A percentile compares a stretch with the other conserved stretches of the same genome.
Evolutionary conservation across 2,329 filamentous ascomycete genomes (phyloP).

Genomic region (Arthrobotrys iridis): DNA sequence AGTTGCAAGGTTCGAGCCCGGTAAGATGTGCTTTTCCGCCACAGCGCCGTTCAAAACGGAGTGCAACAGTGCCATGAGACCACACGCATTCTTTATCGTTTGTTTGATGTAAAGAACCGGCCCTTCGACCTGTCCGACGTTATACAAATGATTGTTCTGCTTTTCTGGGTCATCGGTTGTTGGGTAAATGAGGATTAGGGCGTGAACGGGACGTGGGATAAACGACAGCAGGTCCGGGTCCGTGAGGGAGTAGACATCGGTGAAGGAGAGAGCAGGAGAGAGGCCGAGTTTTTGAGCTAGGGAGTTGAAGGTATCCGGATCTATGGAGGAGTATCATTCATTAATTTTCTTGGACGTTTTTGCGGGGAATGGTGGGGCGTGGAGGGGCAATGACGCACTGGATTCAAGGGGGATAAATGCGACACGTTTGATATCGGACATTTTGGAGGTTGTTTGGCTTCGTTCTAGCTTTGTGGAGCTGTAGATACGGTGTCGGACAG

Average conservation of each 20-base stretch:
- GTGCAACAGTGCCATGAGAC: slow-evolving; percentile 87
- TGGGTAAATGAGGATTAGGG: slow-evolving; percentile 91
- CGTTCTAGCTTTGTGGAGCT: not conserved
- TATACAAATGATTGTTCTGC: slow-evolving; percentile 61
- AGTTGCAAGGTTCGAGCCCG: slow-evolving; percentile 69
- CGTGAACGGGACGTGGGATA: slow-evolving; percentile 86
- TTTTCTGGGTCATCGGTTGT: slow-evolving; percentile 66
- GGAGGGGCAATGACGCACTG: slow-evolving; percentile 26
- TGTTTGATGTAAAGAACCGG: slow-evolving; percentile 93
- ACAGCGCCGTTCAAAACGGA: slow-evolving; percentile 77
- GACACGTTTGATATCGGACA: slow-evolving; percentile 41
- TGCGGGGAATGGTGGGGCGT: not conserved
- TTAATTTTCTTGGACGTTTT: slow-evolving; percentile 7
- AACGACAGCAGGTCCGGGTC: slow-evolving; percentile 85
- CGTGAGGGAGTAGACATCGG: slow-evolving; percentile 91
- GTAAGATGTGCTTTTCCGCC: slow-evolving; percentile 70
- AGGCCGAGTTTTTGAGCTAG: slow-evolving; percentile 87
- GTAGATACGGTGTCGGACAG: not conserved
- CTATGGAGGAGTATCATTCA: slow-evolving; percentile 41
- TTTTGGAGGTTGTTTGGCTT: slow-evolving; percentile 5
- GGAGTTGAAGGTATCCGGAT: slow-evolving; percentile 86
- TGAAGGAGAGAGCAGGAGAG: slow-evolving; percentile 77
- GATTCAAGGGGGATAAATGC: slow-evolving; percentile 53
- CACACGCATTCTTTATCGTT: slow-evolving; percentile 93
- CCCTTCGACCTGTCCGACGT: slow-evolving; percentile 67